Base-by-base conservation (phyloP, 2,329 filamentous ascomycete species). In the Alternaria triticimaculans region DNA sequence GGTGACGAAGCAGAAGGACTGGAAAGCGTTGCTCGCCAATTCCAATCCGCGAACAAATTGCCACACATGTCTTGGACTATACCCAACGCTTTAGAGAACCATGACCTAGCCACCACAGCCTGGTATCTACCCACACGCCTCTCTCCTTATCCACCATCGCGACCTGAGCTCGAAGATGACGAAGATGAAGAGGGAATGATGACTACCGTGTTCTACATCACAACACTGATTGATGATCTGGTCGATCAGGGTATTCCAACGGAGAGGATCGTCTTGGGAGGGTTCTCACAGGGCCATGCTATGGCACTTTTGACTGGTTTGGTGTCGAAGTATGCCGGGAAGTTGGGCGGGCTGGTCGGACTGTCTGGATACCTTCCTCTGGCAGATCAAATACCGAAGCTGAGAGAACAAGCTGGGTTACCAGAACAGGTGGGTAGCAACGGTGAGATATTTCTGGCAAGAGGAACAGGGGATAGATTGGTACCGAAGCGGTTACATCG, bases 51-150 rank as follows among this genome's bases (percentile, higher is more conserved):
- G 48, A 73, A 76, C 63, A 86, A 86, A 72, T 78, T 86, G 6
- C 80, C 83, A 0, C 79, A 85, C 68, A 73, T 85, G 66, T 77
- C 80, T 51, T 86, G 84, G 84, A 75, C 85, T 44, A 79, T 87
- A 26, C 84, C 85, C 14, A 85, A 84, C 58, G 84, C 85, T 3
- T 76, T 79, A 45, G 78, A 83, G 43, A 82, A 85, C 68, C 80
- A 77, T 60, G 82, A 85, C 49, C 76, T 83, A 15, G 80, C 80
- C 66, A 74, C 80, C 23, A 83, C 79, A 62, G 85, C 82, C 20
- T 86, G 83, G 84, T 85, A 80, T 73, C 77, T 75, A 20, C 84
- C 80, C 1, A 81, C 78, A 14, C 67, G 65, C 18, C 78, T 82
- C 66, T 77, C 72, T n/a, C 80, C 80, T 44, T 81, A 80, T 56